These are phyloP conservation scores for Lotus japonicus DNA, from an alignment of 306 rosid species.

Conservation along the genomic window DNA sequence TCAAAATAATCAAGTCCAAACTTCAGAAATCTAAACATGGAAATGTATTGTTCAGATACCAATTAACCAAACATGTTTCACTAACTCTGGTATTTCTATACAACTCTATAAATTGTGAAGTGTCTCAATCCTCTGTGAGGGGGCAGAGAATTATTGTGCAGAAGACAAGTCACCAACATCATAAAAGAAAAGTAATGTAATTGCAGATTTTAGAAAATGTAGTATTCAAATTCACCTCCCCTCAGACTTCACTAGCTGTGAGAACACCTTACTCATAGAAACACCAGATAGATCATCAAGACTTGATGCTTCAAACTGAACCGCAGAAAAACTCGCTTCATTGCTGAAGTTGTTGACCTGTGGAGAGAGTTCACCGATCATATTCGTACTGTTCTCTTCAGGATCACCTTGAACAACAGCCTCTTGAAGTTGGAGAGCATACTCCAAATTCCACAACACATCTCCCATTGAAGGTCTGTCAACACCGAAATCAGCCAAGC, in stretches of 20 bases:
- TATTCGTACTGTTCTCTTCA: constrained; percentile 80
- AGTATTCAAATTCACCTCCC: constrained; percentile 40
- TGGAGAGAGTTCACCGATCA: constrained; percentile 80
- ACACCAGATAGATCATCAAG: constrained; percentile 80
- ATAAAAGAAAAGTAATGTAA: too few relatives aligned
- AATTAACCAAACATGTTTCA: too few relatives aligned
- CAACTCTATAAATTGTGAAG: too few relatives aligned
- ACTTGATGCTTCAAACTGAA: constrained; percentile 32
- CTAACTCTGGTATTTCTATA: too few relatives aligned
- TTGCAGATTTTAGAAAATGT: too few relatives aligned
- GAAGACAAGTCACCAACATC: too few relatives aligned
- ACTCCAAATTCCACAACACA: constrained; percentile 81
- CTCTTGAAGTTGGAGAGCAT: constrained; percentile 80
- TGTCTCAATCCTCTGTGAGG: too few relatives aligned
- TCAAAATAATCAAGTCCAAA: too few relatives aligned
- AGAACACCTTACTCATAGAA: constrained; percentile 87
- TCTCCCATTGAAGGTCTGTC: constrained; percentile 94
- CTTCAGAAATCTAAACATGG: too few relatives aligned
- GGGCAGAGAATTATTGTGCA: too few relatives aligned
- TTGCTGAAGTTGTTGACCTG: constrained; percentile 57
- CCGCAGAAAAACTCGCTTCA: constrained; percentile 41
- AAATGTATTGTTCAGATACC: too few relatives aligned
- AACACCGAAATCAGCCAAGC: constrained; percentile 77
- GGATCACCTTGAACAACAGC: constrained; percentile 59
- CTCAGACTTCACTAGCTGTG: constrained; percentile 81